Evolutionary conservation across 192 early-diverging fungal species (phyloP), one percentile per base, ranked within the genome.

Genomic region (Cladochytrium replicatum): DNA sequence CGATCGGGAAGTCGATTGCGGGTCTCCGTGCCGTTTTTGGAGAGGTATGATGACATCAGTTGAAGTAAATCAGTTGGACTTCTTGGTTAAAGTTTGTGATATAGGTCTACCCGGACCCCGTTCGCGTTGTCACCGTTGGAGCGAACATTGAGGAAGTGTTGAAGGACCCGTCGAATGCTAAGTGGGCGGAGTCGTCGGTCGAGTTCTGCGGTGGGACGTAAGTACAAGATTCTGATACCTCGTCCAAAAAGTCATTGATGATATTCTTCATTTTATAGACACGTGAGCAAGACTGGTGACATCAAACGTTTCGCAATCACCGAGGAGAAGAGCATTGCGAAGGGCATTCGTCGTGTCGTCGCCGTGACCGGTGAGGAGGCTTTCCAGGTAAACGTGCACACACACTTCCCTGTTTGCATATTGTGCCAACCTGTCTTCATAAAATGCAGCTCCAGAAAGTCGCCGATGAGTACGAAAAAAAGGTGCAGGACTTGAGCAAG

Each of bases 191-290:
- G 37, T 81, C 81, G 46, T 90, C 87, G 30, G 80, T 98, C 46
- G 95, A 98, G 70, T 91, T 98, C 66, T 98, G 95, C 61, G 95
- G 95, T 55, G 95, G 95, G 55, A 97, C 93, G 67, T 75, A 51
- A 71, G 72, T 65, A 6, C 23, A 29, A 9, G 22, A 2, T 17
- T 41, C 22, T 27, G 5, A 19, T 42, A 9, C 22, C 32, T 6
- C 6, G 5, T 4, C 6, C 29, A 5, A 6, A 38, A 26, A 3
- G 28, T 28, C 43, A 17, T 9, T 19, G 32, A 17, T 21, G 22
- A 5, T 8, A 27, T 17, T 23, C 48, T 43, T 27, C 54, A 40
- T 31, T 8, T 15, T 41, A 46, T 57, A 78, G 61, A 7, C 95
- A 98, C 52, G 92, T 96, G 23, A 68, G 73, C 21, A 75, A 80